These are phyloP conservation scores for Sporothrix brasiliensis DNA, from an alignment of 2,329 filamentous ascomycete species.

Conservation along the genomic window DNA sequence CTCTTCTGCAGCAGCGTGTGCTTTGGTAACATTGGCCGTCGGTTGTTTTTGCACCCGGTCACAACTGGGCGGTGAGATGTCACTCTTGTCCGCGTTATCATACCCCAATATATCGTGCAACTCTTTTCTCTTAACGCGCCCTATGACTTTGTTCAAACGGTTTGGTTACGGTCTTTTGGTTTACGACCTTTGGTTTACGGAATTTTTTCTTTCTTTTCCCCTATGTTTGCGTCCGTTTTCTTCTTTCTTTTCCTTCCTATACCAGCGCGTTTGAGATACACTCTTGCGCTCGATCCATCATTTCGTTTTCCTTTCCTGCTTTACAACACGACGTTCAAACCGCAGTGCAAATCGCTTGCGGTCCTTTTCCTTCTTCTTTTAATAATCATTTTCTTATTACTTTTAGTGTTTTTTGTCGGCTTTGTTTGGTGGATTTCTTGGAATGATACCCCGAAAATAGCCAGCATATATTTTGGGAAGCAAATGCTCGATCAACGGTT, in stretches of 20 bases:
- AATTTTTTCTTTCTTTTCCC: background rate
- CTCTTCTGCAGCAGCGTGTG: conserved; percentile 93
- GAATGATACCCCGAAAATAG: conserved; percentile 9
- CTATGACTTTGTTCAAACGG: background rate
- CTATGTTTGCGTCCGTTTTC: background rate
- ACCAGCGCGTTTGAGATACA: conserved; percentile 13
- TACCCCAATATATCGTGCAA: too few relatives aligned
- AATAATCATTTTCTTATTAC: background rate
- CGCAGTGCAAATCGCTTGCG: background rate
- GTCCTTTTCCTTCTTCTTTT: background rate
- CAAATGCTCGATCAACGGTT: background rate
- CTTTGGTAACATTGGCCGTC: conserved; percentile 91
- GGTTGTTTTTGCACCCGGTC: conserved; percentile 59
- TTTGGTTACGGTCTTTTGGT: conserved; percentile 12
- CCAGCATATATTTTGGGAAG: background rate
- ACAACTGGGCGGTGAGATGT: background rate
- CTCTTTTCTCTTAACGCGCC: conserved; percentile 17
- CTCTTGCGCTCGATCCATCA: background rate
- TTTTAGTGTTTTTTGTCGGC: background rate
- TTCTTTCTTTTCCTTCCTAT: conserved; percentile 11
- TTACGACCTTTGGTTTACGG: background rate
- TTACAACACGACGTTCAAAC: conserved; percentile 2
- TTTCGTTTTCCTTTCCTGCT: background rate
- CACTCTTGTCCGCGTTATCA: background rate
- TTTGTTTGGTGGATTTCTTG: background rate